Evolutionary conservation across 257 asterid genomes (phyloP), one percentile per base, ranked within the genome.

Genomic region (Gynochthodes officinalis): DNA sequence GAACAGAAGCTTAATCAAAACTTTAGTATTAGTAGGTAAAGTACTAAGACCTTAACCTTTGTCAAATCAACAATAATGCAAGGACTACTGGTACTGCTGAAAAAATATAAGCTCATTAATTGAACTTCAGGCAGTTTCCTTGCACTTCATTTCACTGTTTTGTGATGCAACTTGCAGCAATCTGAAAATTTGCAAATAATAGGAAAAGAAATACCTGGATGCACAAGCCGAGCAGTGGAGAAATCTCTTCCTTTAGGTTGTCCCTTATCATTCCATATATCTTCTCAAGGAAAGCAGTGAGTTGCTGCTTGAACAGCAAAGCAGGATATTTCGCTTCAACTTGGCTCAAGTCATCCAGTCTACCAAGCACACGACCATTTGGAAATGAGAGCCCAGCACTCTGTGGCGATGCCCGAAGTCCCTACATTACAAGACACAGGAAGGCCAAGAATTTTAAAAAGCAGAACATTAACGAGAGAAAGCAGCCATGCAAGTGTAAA

Each of bases 261-360:
- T 95, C 99, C 75, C 99, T 87, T 75, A 95, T 90, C 89, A 88
- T 81, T 72, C 99, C 99, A 85, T 95, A 95, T 73, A 95, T 92
- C 88, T 95, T 95, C 86, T 95, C 98, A 82, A 95, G 90, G 86
- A 89, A 95, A 83, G 99, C 99, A 76, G 99, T 95, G 67, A 95
- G 98, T 88, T 95, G 99, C 86, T 91, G 99, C 87, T 95, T 91
- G 88, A 95, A 95, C 85, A 95, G 80, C 81, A 95, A 86, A 69
- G 99, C 99, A 74, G 98, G 99, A 79, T 95, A 95, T 74, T 95
- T 95, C 73, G 99, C 99, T 82, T 94, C 99, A 75, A 94, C 97
- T 79, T 94, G 99, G 61, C 99, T 91, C 73, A 94, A 79, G 86
- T 88, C 99, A 81, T 94, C 98, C 73, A 89, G 84, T 85, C 89